Conservation (phyloP, 257 asterid genomes). For the Schizonepeta tenuifolia region DNA sequence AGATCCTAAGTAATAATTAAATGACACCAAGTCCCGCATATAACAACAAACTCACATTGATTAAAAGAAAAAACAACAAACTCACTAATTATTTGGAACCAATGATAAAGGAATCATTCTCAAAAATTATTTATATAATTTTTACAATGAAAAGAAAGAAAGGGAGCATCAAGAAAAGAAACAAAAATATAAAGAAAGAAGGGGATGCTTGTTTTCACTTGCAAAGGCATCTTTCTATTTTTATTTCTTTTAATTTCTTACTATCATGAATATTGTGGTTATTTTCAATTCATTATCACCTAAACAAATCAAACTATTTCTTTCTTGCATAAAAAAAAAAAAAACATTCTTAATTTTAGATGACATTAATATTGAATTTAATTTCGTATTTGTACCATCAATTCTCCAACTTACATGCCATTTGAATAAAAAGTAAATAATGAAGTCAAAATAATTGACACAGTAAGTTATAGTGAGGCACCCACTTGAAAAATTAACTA, state of each 20-base stretch:
- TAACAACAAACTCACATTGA: too few relatives aligned
- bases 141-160: neutral
- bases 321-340: too few relatives aligned
- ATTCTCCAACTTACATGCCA: too few relatives aligned
- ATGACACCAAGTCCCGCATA: neutral
- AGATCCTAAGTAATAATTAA: too few relatives aligned
- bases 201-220: neutral
- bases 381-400: too few relatives aligned
- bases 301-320: too few relatives aligned
- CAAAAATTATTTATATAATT: neutral
- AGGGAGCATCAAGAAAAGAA: neutral
- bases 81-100: neutral
- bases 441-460: too few relatives aligned
- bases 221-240: neutral
- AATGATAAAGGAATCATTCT: neutral
- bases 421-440: too few relatives aligned
- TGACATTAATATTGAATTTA: too few relatives aligned
- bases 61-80: too few relatives aligned
- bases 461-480: too few relatives aligned
- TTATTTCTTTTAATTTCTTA: neutral
- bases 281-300: neutral
- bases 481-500: neutral
- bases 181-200: neutral
- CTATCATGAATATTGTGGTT: neutral
- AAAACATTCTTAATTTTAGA: too few relatives aligned